Percentiles rank a stretch among this genome's conserved stretches.
phyloP scores from a whole-genome alignment of 306 rosid species.

The Notholithocarpus densiflorus region DNA sequence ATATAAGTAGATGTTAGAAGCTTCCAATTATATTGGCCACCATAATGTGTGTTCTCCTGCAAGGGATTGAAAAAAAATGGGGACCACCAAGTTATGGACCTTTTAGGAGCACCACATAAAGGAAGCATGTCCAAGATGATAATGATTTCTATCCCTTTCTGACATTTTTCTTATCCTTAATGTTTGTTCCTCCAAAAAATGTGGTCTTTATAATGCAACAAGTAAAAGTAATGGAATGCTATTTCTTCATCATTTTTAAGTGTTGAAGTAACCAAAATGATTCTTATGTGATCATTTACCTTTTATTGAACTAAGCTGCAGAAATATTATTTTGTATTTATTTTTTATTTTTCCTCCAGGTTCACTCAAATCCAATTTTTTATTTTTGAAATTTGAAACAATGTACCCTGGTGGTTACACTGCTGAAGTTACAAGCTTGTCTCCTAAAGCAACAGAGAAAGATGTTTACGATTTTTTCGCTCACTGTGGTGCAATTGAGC shows the following conservation, averaged over 20 bases:
- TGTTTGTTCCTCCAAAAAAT: conserved; percentile 19
- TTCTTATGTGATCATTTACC: conserved; percentile 4
- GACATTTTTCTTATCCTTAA: conserved; percentile 32
- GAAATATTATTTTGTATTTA: conserved; percentile 16
- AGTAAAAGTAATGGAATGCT: conserved; percentile 9
- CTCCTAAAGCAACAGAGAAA: conserved; percentile 67
- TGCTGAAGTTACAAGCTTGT: conserved; percentile 72
- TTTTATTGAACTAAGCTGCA: conserved; percentile 14
- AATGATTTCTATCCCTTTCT: conserved; percentile 31
- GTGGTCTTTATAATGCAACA: conserved; percentile 22
- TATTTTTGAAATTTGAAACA: conserved; percentile 26
- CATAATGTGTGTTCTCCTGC: conserved; percentile 16
- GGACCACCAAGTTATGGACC: conserved; percentile 44
- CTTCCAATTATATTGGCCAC: conserved; percentile 1
- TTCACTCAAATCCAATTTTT: conserved; percentile 17
- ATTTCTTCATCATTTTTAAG: conserved; percentile 9
- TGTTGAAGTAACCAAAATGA: background rate
- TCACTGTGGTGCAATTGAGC: conserved; percentile 75
- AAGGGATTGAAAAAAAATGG: conserved; percentile 18
- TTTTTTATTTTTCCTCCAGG: conserved; percentile 28
- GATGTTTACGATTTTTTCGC: conserved; percentile 70
- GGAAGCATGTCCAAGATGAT: conserved; percentile 31
- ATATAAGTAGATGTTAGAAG: conserved; percentile 9
- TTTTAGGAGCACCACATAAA: conserved; percentile 12
- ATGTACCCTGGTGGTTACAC: conserved; percentile 74